These are phyloP conservation scores for Musa beccarii DNA, from an alignment of 176 grass and related monocot species.

Conservation along the genomic window DNA sequence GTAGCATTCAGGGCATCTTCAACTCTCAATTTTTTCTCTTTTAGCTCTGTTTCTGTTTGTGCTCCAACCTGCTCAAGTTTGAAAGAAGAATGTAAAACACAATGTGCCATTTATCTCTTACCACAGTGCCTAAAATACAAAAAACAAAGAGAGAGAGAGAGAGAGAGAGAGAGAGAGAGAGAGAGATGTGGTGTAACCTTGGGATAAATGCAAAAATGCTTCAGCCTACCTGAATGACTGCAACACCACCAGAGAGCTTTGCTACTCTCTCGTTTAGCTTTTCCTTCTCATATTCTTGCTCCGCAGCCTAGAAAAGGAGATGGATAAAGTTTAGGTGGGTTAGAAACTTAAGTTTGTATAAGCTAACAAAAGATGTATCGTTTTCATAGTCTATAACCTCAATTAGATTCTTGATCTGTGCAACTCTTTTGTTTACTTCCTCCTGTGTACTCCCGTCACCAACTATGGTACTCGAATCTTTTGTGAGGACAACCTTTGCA, in stretches of 20 bases:
- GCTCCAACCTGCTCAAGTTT: conserved; percentile 64
- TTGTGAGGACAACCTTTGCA: conserved; percentile 81
- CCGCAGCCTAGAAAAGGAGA: conserved; percentile 37
- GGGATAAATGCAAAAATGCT: not conserved
- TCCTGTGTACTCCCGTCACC: conserved; percentile 91
- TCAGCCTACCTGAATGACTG: conserved; percentile 83
- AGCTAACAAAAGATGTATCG: not conserved
- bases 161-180: not conserved
- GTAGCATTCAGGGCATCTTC: conserved; percentile 99
- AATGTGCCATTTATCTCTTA: not conserved
- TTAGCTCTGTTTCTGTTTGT: conserved; percentile 96
- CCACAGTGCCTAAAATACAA: too few species aligned
- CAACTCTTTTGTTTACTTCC: conserved; percentile 85
- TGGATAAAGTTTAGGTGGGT: not conserved
- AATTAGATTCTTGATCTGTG: conserved; percentile 81
- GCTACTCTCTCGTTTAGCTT: conserved; percentile 98
- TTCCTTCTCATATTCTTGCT: conserved; percentile 99
- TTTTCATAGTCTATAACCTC: conserved; percentile 36
- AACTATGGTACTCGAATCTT: conserved; percentile 88
- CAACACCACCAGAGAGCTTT: conserved; percentile 95
- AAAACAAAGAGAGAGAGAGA: too few species aligned
- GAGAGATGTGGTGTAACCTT: not conserved
- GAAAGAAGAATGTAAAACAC: not conserved
- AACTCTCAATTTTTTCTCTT: conserved; percentile 99
- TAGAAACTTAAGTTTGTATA: not conserved